A percentile compares a stretch with the other conserved stretches of the same genome.
These are phyloP conservation scores for Cenococcum geophilum DNA, from an alignment of 495 filamentous ascomycete species.

Conservation along the genomic window DNA sequence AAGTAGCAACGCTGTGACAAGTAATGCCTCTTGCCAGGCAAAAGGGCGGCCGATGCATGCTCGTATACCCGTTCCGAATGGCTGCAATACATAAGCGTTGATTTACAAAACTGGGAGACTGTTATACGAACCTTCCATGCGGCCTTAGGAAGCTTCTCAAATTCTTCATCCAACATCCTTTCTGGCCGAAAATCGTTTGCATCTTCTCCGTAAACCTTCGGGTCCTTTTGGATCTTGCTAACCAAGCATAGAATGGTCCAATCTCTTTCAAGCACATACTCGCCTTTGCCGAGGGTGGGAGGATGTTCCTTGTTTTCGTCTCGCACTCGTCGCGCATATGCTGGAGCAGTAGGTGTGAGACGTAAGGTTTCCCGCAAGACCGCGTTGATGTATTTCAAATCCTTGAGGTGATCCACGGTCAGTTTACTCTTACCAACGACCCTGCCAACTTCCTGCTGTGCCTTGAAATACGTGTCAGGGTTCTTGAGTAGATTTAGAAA, in stretches of 20 bases:
- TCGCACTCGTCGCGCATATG: conserved; percentile 39
- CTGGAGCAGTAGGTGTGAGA: conserved; percentile 56
- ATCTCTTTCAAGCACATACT: conserved; percentile 11
- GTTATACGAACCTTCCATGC: conserved; percentile 46
- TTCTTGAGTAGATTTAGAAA: conserved; percentile 59
- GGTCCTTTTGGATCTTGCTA: conserved; percentile 23
- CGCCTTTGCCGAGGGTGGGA: conserved; percentile 3
- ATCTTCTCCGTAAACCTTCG: conserved; percentile 44
- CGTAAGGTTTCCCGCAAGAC: conserved; percentile 67
- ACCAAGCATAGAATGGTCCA: conserved; percentile 9
- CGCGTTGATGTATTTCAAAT: conserved; percentile 59
- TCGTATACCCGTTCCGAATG: conserved; percentile 64
- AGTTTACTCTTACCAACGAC: conserved; percentile 61
- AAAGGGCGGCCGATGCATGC: conserved; percentile 64
- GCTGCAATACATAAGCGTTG: conserved; percentile 30
- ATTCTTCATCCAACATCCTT: conserved; percentile 58
- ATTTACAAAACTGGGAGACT: neutral
- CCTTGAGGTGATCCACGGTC: conserved; percentile 59
- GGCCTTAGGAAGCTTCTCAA: conserved; percentile 51
- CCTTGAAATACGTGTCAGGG: conserved; percentile 52
- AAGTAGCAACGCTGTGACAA: conserved; percentile 53
- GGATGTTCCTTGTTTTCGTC: conserved; percentile 49
- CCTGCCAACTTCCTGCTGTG: conserved; percentile 60
- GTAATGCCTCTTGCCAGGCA: conserved; percentile 57
- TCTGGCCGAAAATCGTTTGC: conserved; percentile 60